Base-by-base conservation (phyloP, 176 grass and related monocot genomes). In the Eragrostis curvula region DNA sequence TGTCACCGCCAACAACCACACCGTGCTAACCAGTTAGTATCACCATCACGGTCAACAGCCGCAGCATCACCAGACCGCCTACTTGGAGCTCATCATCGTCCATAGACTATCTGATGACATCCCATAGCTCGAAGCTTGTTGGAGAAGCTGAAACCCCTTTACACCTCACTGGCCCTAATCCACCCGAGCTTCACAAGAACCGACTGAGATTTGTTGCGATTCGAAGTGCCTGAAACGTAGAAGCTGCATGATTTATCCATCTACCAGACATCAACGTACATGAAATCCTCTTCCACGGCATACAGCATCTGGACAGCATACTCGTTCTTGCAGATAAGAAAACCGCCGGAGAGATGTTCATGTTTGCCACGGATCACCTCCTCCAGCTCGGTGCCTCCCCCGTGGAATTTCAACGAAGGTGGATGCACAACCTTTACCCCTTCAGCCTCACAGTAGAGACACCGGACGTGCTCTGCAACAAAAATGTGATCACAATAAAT, bases 401-500 rank as follows among this genome's bases (percentile, higher is more conserved):
- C 82, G 67, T 84, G 72, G 20, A 84, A 76, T 16, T 68, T 42
- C 16, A 12, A 3, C 0, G 12, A 67, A n/a, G 62, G 40, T 15
- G 71, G 82, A 49, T 84, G 72, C 39, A 84, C 62, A 57, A 84
- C 41, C 46, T 28, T 84, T 57, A 61, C 47, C 25, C 70, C 60
- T 75, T 3, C 23, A 46, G 23, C 71, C 32, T 83, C 81, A 66
- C 81, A 75, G 24, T 75, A 83, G 0, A 83, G 47, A 61, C 81
- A 75, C 7, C 71, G 59, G n/a, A 83, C 81, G 66, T 83, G 70
- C 58, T 83, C 46, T 83, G 46, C 16, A 28, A 20, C 23, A 58
- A 56, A 69, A 68, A 69, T 20, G 39, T 20, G 39, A 71, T 71
- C 14, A 49, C 15, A 15, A 15, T 50, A 50, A 50, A 50, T 50